phyloP scores from a whole-genome alignment of 768 basidiomycete genomes.

The Psilocybe cubensis region DNA sequence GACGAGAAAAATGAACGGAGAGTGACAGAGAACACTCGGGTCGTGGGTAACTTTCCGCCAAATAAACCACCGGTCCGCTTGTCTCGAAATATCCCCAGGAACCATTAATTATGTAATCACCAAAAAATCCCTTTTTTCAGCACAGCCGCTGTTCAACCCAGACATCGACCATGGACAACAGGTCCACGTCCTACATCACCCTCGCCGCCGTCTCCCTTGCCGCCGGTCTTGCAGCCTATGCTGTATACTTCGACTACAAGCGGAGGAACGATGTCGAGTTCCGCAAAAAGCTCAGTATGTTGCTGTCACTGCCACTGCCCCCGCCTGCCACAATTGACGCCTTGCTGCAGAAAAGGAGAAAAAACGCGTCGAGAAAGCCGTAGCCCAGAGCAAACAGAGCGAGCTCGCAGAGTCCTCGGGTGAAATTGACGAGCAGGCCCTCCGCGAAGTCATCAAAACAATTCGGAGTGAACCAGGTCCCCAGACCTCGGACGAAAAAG shows the following conservation, averaged over 20 bases:
- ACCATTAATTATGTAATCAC: constrained; percentile 25
- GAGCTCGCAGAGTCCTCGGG: constrained; percentile 30
- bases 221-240: constrained; percentile 75
- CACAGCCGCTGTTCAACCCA: constrained; percentile 17
- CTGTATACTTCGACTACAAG: constrained; percentile 93
- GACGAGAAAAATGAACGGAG: constrained; percentile 33
- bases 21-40: constrained; percentile 24
- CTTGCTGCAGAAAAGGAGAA: constrained; percentile 81
- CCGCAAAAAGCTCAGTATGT: constrained; percentile 86
- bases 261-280: constrained; percentile 87
- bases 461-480: constrained; percentile 75
- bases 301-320: constrained; percentile 11
- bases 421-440: constrained; percentile 51
- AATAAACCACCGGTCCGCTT: constrained; percentile 26
- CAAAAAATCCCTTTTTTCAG: constrained; percentile 16
- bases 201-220: constrained; percentile 55
- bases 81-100: neutral
- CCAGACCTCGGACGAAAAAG: constrained; percentile 71
- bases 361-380: constrained; percentile 80
- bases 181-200: constrained; percentile 43
- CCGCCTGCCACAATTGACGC: constrained; percentile 16
- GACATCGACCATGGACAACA: constrained; percentile 41
- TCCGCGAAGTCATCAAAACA: constrained; percentile 65
- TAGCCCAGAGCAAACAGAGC: constrained; percentile 52
- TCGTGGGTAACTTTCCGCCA: constrained; percentile 43